These are phyloP conservation scores for Centella asiatica DNA, from an alignment of 129 eudicot genomes.

Conservation along the genomic window DNA sequence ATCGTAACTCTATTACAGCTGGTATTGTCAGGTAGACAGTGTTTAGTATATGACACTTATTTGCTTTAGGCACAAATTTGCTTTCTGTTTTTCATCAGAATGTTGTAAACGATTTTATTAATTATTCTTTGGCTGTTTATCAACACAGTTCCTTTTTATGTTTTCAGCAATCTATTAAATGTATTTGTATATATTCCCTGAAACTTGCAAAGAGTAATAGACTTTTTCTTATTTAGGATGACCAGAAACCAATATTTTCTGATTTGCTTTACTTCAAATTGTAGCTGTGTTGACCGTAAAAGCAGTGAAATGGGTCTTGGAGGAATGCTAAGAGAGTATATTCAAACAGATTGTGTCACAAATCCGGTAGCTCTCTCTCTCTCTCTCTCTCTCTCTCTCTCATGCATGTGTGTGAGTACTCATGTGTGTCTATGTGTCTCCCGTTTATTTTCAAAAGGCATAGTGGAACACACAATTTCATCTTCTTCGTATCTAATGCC, in stretches of 20 bases:
- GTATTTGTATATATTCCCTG: too few relatives aligned
- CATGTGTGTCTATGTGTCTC: not conserved
- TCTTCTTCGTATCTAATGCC: not conserved
- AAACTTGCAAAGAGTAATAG: too few relatives aligned
- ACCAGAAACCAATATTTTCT: too few relatives aligned
- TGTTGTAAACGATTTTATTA: too few relatives aligned
- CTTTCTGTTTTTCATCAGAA: too few relatives aligned
- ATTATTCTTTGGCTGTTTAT: not conserved
- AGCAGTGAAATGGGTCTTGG: conserved; percentile 97
- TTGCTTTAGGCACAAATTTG: not conserved
- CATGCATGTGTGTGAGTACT: conserved; percentile 1
- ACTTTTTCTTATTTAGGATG: too few relatives aligned
- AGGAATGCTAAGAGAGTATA: conserved; percentile 90
- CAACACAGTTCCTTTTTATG: not conserved
- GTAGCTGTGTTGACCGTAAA: conserved; percentile 94
- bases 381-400: not conserved
- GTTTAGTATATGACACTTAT: not conserved
- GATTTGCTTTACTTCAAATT: not conserved
- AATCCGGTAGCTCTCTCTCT: conserved; percentile 41
- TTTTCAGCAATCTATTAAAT: too few relatives aligned
- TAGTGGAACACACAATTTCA: not conserved
- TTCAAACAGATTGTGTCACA: conserved; percentile 90
- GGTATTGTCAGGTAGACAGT: conserved; percentile 77
- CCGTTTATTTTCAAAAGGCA: not conserved
- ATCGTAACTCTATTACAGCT: conserved; percentile 81